Conservation (phyloP, 345 rosid genomes). For the Salix koriyanagi region DNA sequence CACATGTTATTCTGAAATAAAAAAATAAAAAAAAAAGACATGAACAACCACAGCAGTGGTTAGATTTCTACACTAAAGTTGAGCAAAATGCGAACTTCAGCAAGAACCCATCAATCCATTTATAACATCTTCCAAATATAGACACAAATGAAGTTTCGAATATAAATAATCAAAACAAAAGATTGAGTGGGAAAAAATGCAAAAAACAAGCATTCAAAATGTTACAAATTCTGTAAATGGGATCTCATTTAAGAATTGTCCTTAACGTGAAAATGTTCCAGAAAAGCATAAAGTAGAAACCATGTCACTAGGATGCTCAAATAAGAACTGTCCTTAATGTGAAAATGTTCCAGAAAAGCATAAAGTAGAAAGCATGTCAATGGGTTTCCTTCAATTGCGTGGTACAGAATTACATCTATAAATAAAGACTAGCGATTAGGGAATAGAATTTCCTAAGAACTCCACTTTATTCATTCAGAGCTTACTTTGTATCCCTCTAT, state of each 20-base stretch:
- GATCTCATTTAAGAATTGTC: not conserved
- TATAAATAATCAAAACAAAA: not conserved
- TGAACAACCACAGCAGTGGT: not conserved
- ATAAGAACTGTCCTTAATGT: too few species aligned
- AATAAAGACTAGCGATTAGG: not conserved
- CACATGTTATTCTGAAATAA: constrained; percentile 56
- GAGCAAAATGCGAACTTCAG: not conserved
- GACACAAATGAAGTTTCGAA: not conserved
- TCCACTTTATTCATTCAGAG: not conserved
- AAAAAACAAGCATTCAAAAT: not conserved
- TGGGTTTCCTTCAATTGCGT: too few species aligned
- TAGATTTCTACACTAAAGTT: not conserved
- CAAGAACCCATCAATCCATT: not conserved
- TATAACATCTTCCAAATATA: not conserved
- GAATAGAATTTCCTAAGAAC: not conserved
- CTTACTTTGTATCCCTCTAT: not conserved
- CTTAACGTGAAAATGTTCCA: not conserved
- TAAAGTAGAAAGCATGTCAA: too few species aligned
- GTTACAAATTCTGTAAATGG: not conserved
- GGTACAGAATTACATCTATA: not conserved
- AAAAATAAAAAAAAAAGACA: not conserved
- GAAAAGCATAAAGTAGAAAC: not conserved
- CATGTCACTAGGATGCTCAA: too few species aligned
- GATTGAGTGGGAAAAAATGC: not conserved
- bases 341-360: too few species aligned